Percentiles rank a stretch among this genome's conserved stretches.
Conservation (phyloP, 2,329 filamentous ascomycete genomes). For the Cladosporium sp. region DNA sequence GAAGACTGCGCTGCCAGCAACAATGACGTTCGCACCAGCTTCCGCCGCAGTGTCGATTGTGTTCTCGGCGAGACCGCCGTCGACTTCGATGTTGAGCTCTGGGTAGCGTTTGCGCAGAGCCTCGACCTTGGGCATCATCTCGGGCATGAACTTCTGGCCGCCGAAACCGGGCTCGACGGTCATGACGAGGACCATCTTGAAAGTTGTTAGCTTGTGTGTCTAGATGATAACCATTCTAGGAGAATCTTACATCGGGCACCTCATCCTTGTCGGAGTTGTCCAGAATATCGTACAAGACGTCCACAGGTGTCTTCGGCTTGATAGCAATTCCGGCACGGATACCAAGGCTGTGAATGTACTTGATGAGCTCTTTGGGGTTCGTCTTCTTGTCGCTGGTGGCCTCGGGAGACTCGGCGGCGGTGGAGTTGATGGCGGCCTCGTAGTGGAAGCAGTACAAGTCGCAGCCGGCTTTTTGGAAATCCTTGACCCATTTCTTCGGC, state of each 20-base stretch:
- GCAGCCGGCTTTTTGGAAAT: conserved; percentile 90
- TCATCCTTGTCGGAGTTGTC: conserved; percentile 72
- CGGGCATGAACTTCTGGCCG: conserved; percentile 97
- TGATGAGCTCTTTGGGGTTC: conserved; percentile 79
- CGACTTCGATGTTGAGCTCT: conserved; percentile 93
- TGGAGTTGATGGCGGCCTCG: conserved; percentile 83
- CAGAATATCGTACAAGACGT: conserved; percentile 88
- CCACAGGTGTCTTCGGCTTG: conserved; percentile 87
- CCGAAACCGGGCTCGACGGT: conserved; percentile 97
- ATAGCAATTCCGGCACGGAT: conserved; percentile 93
- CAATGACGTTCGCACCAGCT: conserved; percentile 96
- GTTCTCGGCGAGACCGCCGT: conserved; percentile 82
- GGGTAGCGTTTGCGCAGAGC: conserved; percentile 83
- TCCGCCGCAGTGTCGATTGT: conserved; percentile 95
- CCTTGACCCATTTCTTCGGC: conserved; percentile 98
- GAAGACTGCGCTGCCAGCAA: conserved; percentile 94
- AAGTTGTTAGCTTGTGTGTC: conserved; percentile 15
- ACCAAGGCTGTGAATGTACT: conserved; percentile 84
- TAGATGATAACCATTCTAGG: too few species aligned
- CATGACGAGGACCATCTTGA: conserved; percentile 93
- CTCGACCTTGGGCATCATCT: conserved; percentile 89
- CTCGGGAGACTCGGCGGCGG: conserved; percentile 77
- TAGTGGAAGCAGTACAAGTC: conserved; percentile 99
- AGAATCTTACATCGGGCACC: conserved; percentile 75
- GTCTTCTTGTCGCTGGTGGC: conserved; percentile 69